A percentile compares a stretch with the other conserved stretches of the same genome.
These are phyloP conservation scores for Fusarium sp. DNA, from an alignment of 2,329 filamentous ascomycete species.

Conservation along the genomic window DNA sequence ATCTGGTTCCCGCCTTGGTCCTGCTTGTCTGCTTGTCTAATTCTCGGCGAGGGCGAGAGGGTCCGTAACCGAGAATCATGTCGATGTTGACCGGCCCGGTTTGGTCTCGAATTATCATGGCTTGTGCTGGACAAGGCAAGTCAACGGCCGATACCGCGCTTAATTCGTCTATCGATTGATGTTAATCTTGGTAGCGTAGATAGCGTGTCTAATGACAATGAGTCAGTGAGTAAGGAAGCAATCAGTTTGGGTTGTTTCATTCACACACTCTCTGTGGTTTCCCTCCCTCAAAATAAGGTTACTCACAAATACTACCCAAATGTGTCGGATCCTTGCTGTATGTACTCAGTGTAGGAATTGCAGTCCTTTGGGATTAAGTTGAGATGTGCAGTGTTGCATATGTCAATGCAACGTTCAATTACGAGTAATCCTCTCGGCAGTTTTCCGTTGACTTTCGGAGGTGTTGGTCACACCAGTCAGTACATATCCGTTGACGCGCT, in stretches of 20 bases:
- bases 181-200: background rate
- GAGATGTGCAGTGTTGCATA: constrained; percentile 1
- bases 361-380: constrained; percentile 14
- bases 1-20: constrained; percentile 35
- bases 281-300: constrained; percentile 8
- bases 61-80: constrained; percentile 16
- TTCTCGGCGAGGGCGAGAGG: constrained; percentile 36
- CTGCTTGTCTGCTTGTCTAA: constrained; percentile 1
- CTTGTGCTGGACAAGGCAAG: constrained; percentile 16
- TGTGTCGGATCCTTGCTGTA: constrained; percentile 24
- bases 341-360: background rate
- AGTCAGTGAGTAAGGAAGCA: background rate
- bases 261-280: background rate
- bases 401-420: constrained; percentile 1
- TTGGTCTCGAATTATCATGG: constrained; percentile 25
- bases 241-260: constrained; percentile 15
- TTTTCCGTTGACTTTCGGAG: constrained; percentile 8
- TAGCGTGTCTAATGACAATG: background rate
- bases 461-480: background rate
- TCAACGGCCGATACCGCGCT: constrained; percentile 19
- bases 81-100: constrained; percentile 25
- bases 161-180: constrained; percentile 20
- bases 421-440: constrained; percentile 19
- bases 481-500: constrained; percentile 30
- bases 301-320: constrained; percentile 23